A percentile compares a stretch with the other conserved stretches of the same genome.
Evolutionary conservation across 495 filamentous ascomycete genomes (phyloP).

Genomic region (Xylaria acuta): DNA sequence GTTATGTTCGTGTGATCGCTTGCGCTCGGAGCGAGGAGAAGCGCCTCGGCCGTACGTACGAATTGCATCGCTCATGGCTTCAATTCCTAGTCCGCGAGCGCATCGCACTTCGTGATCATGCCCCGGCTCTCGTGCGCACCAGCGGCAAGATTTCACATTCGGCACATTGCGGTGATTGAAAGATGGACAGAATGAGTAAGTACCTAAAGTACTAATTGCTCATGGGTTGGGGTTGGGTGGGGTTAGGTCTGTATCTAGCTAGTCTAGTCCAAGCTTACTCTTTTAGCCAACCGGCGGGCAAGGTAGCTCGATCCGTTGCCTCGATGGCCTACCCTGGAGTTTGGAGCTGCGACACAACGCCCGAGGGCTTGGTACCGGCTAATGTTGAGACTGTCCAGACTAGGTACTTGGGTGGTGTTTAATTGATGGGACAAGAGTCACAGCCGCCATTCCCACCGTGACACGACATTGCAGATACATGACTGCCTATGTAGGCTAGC

Average conservation of each 20-base stretch:
- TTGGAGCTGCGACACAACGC: neutral
- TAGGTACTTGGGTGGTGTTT: too few species aligned
- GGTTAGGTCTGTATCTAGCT: neutral
- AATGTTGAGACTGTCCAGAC: neutral
- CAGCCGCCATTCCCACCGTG: slow-evolving; percentile 9
- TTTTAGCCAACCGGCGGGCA: neutral
- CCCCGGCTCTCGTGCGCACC: neutral
- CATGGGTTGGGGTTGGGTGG: neutral
- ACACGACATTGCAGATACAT: slow-evolving; percentile 10
- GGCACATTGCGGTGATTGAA: neutral
- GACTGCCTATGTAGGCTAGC: neutral
- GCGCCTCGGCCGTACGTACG: neutral
- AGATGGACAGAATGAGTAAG: neutral
- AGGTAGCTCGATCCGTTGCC: neutral
- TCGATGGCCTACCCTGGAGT: neutral
- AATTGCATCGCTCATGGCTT: slow-evolving; percentile 14
- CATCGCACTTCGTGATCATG: neutral
- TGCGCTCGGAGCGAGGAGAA: slow-evolving; percentile 10
- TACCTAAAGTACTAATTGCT: neutral
- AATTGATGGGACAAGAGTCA: neutral
- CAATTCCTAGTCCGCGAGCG: neutral
- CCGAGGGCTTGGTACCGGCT: slow-evolving; percentile 13
- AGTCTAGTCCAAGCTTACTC: neutral
- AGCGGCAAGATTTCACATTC: neutral
- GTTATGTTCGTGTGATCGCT: slow-evolving; percentile 11